These are phyloP conservation scores for Chrysosporium keratinophilum DNA, from an alignment of 2,329 filamentous ascomycete species.

Conservation along the genomic window DNA sequence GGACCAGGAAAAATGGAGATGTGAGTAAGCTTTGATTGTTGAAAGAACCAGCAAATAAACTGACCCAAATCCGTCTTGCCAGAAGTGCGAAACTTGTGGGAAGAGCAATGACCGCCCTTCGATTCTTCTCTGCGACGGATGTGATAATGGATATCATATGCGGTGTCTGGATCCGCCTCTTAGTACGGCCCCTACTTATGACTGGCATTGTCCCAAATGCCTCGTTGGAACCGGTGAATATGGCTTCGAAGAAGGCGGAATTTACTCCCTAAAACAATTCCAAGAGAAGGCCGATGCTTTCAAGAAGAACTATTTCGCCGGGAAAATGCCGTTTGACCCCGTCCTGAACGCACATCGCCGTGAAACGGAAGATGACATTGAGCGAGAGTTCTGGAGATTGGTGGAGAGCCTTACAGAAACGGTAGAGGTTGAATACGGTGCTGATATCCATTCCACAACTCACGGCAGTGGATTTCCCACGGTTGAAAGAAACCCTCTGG, in stretches of 20 bases:
- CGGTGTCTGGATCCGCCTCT: conserved; percentile 80
- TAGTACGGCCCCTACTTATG: conserved; percentile 63
- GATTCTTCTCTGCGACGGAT: conserved; percentile 78
- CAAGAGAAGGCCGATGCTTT: conserved; percentile 93
- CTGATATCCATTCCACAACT: conserved; percentile 95
- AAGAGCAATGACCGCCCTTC: conserved; percentile 61
- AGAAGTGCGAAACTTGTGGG: conserved; percentile 80
- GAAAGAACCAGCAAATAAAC: background rate
- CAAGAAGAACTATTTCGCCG: conserved; percentile 86
- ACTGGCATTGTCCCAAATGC: conserved; percentile 95
- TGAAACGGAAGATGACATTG: conserved; percentile 89
- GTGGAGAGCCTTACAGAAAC: conserved; percentile 91
- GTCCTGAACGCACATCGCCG: conserved; percentile 68
- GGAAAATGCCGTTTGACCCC: conserved; percentile 79
- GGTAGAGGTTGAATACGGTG: conserved; percentile 95
- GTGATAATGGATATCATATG: conserved; percentile 79
- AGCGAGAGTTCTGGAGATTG: conserved; percentile 91
- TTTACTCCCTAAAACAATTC: conserved; percentile 91
- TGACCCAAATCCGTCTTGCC: conserved; percentile 22
- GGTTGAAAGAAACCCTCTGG: conserved; percentile 76
- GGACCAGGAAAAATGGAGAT: conserved; percentile 49
- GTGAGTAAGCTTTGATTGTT: conserved; percentile 30
- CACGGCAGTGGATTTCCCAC: conserved; percentile 96
- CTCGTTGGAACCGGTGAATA: conserved; percentile 94
- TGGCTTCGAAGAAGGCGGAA: conserved; percentile 89